These are phyloP conservation scores for Rhodotorula sp. DNA, from an alignment of 1,284 basidiomycete species.

Conservation along the genomic window DNA sequence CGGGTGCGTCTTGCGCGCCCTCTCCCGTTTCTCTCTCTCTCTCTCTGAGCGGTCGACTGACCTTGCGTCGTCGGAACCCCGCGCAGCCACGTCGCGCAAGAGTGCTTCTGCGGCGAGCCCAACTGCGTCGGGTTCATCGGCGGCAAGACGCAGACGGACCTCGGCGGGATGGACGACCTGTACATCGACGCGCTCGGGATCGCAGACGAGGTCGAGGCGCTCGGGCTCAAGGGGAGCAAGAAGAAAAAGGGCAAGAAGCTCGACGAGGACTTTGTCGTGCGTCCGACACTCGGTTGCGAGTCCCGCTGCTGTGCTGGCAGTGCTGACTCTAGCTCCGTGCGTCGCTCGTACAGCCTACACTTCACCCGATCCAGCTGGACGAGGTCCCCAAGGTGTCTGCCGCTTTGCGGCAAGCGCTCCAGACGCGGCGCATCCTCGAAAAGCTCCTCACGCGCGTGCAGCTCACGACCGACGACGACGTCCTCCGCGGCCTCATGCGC, in stretches of 20 bases:
- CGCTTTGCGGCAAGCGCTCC: conserved; percentile 80
- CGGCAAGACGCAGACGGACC: conserved; percentile 97
- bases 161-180: conserved; percentile 88
- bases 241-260: conserved; percentile 89
- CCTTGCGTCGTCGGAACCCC: neutral
- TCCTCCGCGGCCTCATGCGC: conserved; percentile 83
- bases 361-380: conserved; percentile 72
- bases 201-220: conserved; percentile 78
- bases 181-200: conserved; percentile 97
- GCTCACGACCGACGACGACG: conserved; percentile 79
- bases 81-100: conserved; percentile 85
- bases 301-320: no score
- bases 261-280: conserved; percentile 86
- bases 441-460: conserved; percentile 84
- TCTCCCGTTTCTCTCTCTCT: neutral
- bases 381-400: conserved; percentile 90
- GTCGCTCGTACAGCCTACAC: conserved; percentile 52
- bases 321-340: neutral
- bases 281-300: conserved; percentile 30
- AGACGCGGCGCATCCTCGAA: conserved; percentile 76
- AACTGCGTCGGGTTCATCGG: conserved; percentile 96
- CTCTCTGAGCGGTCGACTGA: conserved; percentile 22
- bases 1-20: conserved; percentile 68
- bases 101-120: conserved; percentile 91
- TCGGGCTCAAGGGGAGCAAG: conserved; percentile 69